phyloP scores from a whole-genome alignment of 768 basidiomycete genomes.

The Lactarius deliciosus region DNA sequence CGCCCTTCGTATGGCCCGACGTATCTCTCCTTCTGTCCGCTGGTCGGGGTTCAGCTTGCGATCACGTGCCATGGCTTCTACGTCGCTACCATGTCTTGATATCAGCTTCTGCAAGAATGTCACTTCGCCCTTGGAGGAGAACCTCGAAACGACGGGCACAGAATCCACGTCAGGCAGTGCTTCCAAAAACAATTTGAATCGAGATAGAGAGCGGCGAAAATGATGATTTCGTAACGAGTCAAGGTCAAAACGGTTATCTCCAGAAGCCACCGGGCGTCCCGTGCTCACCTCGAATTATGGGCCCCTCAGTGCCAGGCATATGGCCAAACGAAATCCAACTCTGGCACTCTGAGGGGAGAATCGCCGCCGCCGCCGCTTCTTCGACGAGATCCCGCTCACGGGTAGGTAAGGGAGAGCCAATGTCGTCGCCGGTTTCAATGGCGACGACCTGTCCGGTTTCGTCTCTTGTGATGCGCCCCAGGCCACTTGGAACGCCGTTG shows the following conservation, averaged over 20 bases:
- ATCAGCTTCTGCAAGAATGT: conserved; percentile 66
- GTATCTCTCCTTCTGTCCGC: conserved; percentile 77
- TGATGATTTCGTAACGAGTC: conserved; percentile 24
- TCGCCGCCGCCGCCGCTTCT: conserved; percentile 11
- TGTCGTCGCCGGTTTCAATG: conserved; percentile 24
- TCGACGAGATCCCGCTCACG: conserved; percentile 20
- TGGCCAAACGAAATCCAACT: conserved; percentile 23
- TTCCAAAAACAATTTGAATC: conserved; percentile 23
- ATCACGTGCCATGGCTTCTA: conserved; percentile 77
- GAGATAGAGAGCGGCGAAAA: conserved; percentile 18
- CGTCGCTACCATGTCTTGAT: conserved; percentile 66
- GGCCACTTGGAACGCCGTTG: conserved; percentile 8
- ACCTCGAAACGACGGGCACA: conserved; percentile 39
- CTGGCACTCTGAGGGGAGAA: conserved; percentile 12
- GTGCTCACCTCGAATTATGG: conserved; percentile 26
- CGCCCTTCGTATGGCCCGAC: conserved; percentile 58
- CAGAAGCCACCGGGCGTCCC: conserved; percentile 25
- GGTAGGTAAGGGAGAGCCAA: background rate
- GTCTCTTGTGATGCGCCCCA: conserved; percentile 27
- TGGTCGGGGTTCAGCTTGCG: conserved; percentile 79
- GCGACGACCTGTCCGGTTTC: conserved; percentile 23
- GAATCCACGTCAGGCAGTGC: conserved; percentile 14
- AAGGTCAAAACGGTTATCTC: conserved; percentile 27
- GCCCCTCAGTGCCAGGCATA: conserved; percentile 10
- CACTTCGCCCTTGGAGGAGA: conserved; percentile 68